Evolutionary conservation across 2,329 filamentous ascomycete genomes (phyloP).

Genomic region (Calonectria ilicicola): DNA sequence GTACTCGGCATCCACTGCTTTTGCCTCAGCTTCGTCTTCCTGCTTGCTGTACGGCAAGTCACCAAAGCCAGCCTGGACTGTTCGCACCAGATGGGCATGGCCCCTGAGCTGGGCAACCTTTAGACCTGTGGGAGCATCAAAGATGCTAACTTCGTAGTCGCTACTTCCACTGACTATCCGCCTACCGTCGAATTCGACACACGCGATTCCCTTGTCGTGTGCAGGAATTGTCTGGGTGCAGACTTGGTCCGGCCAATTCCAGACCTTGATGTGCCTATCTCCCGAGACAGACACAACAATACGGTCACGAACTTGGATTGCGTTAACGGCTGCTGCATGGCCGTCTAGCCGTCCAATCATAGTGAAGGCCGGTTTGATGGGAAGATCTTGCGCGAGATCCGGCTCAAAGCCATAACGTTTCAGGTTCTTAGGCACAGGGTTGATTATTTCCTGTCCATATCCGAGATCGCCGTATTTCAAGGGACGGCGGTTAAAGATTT

Average conservation of each 20-base stretch:
- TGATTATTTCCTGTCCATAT: constrained; percentile 60
- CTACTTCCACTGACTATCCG: constrained; percentile 96
- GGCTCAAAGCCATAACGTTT: constrained; percentile 67
- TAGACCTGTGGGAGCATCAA: constrained; percentile 85
- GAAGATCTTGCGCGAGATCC: constrained; percentile 58
- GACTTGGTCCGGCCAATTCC: constrained; percentile 85
- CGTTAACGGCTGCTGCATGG: constrained; percentile 93
- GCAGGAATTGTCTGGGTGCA: constrained; percentile 85
- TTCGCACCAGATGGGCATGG: constrained; percentile 88
- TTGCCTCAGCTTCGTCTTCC: constrained; percentile 80
- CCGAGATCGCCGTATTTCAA: constrained; percentile 72
- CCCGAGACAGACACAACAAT: constrained; percentile 96
- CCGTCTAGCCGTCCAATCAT: constrained; percentile 85
- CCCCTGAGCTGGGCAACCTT: constrained; percentile 90
- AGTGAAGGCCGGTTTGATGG: constrained; percentile 74
- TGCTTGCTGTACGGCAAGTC: constrained; percentile 85
- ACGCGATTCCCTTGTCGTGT: constrained; percentile 95
- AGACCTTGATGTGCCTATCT: constrained; percentile 92
- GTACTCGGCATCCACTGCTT: constrained; percentile 78
- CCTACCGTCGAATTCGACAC: constrained; percentile 94
- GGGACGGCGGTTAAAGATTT: constrained; percentile 87
- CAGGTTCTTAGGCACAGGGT: constrained; percentile 64
- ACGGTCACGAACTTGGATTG: constrained; percentile 87
- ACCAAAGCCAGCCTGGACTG: constrained; percentile 94
- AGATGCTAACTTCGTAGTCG: constrained; percentile 95